Evolutionary conservation across 805 yeast species (phyloP).

Genomic region (Starmera caribaea): DNA sequence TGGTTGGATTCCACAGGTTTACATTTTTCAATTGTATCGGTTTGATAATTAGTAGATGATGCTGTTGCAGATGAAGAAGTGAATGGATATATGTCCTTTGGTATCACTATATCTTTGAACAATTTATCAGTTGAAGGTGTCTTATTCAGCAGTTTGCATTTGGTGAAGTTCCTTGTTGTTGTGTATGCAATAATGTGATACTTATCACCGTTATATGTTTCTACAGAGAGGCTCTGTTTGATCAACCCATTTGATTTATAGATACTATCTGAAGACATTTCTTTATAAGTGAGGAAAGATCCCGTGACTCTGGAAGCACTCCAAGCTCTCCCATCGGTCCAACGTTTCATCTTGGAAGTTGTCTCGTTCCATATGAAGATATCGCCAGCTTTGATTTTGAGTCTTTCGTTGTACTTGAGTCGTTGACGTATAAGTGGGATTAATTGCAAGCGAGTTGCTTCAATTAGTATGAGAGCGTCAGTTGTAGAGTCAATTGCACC

Average conservation of each 20-base stretch:
- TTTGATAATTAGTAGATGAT: constrained; percentile 2
- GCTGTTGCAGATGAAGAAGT: constrained; percentile 8
- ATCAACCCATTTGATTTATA: constrained; percentile 45
- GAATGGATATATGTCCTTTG: constrained; percentile 28
- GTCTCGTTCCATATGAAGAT: constrained; percentile 67
- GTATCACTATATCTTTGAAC: constrained; percentile 20
- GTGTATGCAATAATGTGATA: constrained; percentile 55
- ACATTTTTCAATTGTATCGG: not conserved
- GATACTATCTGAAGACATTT: constrained; percentile 33
- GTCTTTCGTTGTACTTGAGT: constrained; percentile 41
- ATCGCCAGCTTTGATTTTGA: constrained; percentile 43
- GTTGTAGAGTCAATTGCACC: constrained; percentile 47
- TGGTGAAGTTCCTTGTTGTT: constrained; percentile 19
- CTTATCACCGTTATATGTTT: constrained; percentile 41
- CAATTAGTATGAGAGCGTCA: constrained; percentile 58
- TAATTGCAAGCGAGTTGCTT: constrained; percentile 48
- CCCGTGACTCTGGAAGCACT: constrained; percentile 63
- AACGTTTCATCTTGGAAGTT: constrained; percentile 61
- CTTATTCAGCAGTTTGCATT: constrained; percentile 17
- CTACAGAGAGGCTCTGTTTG: constrained; percentile 55
- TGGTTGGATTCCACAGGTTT: not conserved
- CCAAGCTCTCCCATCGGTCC: constrained; percentile 78
- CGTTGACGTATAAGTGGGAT: constrained; percentile 53
- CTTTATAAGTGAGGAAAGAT: constrained; percentile 51
- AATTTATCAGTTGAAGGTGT: constrained; percentile 37